phyloP scores from a whole-genome alignment of 148 eudicot species.

The Agrostemma githago region DNA sequence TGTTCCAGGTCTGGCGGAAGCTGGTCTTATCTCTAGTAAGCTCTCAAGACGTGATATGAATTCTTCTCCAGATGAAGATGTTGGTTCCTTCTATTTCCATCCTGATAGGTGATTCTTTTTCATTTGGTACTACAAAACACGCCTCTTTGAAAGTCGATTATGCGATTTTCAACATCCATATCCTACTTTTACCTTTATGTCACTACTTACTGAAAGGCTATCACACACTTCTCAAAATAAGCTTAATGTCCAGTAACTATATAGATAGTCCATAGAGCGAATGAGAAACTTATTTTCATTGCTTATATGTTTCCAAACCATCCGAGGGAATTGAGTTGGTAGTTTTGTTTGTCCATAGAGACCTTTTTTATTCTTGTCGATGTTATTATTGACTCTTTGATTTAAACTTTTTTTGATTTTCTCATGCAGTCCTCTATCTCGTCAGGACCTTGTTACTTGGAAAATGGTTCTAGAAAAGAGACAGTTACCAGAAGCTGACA shows the following conservation, averaged over 20 bases:
- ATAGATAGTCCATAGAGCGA: too few species aligned
- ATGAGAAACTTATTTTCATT: too few species aligned
- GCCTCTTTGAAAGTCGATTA: not conserved
- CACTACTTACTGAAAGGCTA: not conserved
- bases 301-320: too few species aligned
- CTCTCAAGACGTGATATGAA: constrained; percentile 76
- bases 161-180: not conserved
- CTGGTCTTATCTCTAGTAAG: constrained; percentile 96
- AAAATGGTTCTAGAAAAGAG: constrained; percentile 88
- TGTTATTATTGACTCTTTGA: constrained; percentile 2
- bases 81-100: constrained; percentile 57
- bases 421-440: constrained; percentile 73
- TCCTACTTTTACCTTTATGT: not conserved
- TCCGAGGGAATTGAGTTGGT: too few species aligned
- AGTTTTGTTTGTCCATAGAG: too few species aligned
- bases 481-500: constrained; percentile 76
- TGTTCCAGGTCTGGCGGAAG: constrained; percentile 91
- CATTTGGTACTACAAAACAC: not conserved
- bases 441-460: constrained; percentile 99
- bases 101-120: constrained; percentile 68
- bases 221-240: too few species aligned
- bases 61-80: constrained; percentile 58
- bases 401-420: constrained; percentile 6
- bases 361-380: not conserved
- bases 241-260: too few species aligned